Conservation (phyloP, 495 filamentous ascomycete species). For the Aspergillus heteromorphus region DNA sequence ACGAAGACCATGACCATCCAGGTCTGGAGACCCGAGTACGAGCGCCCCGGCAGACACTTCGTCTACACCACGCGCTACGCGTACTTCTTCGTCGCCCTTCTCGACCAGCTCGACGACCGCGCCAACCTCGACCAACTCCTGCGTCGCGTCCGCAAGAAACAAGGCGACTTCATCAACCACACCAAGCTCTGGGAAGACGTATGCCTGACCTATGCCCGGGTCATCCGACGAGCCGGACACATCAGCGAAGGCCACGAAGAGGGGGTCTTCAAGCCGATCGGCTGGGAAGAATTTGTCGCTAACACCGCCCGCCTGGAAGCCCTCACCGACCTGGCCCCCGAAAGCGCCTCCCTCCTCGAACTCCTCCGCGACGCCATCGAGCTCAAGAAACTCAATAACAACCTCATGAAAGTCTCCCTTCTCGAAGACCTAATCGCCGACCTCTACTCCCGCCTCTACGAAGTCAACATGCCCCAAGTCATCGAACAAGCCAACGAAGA, state of each 20-base stretch:
- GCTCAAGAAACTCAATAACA: constrained; percentile 83
- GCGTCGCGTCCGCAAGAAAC: constrained; percentile 74
- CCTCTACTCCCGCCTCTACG: constrained; percentile 76
- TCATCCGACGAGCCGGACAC: constrained; percentile 64
- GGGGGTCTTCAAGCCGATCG: constrained; percentile 71
- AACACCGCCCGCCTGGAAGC: constrained; percentile 51
- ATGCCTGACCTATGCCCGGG: constrained; percentile 64
- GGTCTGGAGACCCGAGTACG: constrained; percentile 93
- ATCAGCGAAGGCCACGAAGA: constrained; percentile 67
- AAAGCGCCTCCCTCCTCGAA: constrained; percentile 49
- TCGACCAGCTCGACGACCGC: constrained; percentile 72
- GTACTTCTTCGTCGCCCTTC: constrained; percentile 67
- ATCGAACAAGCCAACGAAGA: constrained; percentile 46
- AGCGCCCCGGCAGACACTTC: constrained; percentile 86
- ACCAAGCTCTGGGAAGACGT: constrained; percentile 77
- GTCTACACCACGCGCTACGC: constrained; percentile 92
- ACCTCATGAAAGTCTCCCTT: constrained; percentile 72
- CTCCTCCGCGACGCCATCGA: constrained; percentile 80
- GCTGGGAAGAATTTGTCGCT: constrained; percentile 72
- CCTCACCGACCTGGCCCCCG: constrained; percentile 39
- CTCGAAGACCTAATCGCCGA: constrained; percentile 91
- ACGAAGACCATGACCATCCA: constrained; percentile 92
- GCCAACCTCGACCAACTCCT: constrained; percentile 73
- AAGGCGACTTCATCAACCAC: constrained; percentile 81
- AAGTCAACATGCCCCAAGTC: constrained; percentile 44